A percentile compares a stretch with the other conserved stretches of the same genome.
Evolutionary conservation across 225 moss, liverwort and hornwort genomes (phyloP).

Genomic region (Takakia lepidozioides): DNA sequence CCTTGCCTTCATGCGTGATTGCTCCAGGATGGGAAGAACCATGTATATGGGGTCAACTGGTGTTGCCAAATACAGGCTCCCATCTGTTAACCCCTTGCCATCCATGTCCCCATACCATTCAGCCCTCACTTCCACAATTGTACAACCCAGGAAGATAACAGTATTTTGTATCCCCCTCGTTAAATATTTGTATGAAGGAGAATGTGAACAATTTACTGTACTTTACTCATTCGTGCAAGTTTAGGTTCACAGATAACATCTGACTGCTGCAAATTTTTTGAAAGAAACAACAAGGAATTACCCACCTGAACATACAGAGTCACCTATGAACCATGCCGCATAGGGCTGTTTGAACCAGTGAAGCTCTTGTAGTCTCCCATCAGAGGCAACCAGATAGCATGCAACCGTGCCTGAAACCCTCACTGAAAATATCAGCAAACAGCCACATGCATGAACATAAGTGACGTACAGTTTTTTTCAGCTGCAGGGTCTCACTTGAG

Average conservation of each 20-base stretch:
- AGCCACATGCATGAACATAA: too few species aligned
- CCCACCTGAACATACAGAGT: slow-evolving; percentile 54
- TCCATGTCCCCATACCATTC: background rate
- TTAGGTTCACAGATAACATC: too few species aligned
- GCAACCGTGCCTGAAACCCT: slow-evolving; percentile 20
- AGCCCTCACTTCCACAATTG: background rate
- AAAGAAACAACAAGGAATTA: slow-evolving; percentile 1
- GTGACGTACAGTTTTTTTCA: too few species aligned
- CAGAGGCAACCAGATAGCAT: slow-evolving; percentile 48
- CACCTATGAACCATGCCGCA: slow-evolving; percentile 62
- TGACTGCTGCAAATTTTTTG: too few species aligned
- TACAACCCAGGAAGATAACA: too few species aligned
- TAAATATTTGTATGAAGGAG: too few species aligned
- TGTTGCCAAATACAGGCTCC: slow-evolving; percentile 67
- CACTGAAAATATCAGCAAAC: background rate
- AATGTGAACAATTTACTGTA: too few species aligned
- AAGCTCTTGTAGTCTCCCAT: slow-evolving; percentile 54
- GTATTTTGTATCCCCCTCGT: too few species aligned
- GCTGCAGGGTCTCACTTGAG: too few species aligned
- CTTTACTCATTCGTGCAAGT: too few species aligned
- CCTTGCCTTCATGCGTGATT: slow-evolving; percentile 60
- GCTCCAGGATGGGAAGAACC: slow-evolving; percentile 56
- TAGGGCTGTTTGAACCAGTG: slow-evolving; percentile 74
- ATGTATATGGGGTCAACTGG: slow-evolving; percentile 58
- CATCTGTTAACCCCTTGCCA: slow-evolving; percentile 33